Evolutionary conservation across 2,329 filamentous ascomycete species (phyloP), one percentile per base, ranked within the genome.

Genomic region (Trichothecium roseum): DNA sequence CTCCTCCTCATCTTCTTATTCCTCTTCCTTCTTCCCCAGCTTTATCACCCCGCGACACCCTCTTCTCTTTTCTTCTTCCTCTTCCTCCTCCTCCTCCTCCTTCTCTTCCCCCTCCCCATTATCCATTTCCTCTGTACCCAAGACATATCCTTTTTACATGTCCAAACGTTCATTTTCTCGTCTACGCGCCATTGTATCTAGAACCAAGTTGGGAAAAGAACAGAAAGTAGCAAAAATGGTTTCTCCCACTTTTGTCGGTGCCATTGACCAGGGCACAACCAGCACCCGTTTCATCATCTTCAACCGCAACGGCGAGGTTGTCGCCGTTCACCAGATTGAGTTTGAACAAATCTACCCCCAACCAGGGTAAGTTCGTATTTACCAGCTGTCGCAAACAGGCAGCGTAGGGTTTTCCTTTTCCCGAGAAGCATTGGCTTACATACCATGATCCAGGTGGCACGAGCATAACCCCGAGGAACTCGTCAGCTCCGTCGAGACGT

Each of bases 201-300:
- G 20, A 24, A 16, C 34, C 36, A 8, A 38, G 24, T 20, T 34
- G 28, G 31, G 10, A 10, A 16, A 38, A 38, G 28, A 40, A 45
- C 31, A 45, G 36, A 37, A 37, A 38, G 33, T 39, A 40, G 36
- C 34, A 45, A 47, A 39, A 37, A 60, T 60, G 57, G 41, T 53
- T 31, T 43, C 35, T 8, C 36, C 36, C 13, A 15, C 32, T 27
- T 86, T 82, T 49, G 75, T 87, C 41, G 83, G 82, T 43, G 79
- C 81, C 38, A 86, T 88, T 52, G 82, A 88, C 52, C 81, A 86
- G 55, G 82, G 83, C 44, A 88, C 82, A 24, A 87, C 82, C 37
- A 84, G 78, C 53, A 79, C 83, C 17, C 70, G 83, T 10, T 87
- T 87, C 60, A 73, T 94, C 47, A 88, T 95, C 53, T 94, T 94